Conservation (phyloP, 257 asterid genomes). For the Plantago major region DNA sequence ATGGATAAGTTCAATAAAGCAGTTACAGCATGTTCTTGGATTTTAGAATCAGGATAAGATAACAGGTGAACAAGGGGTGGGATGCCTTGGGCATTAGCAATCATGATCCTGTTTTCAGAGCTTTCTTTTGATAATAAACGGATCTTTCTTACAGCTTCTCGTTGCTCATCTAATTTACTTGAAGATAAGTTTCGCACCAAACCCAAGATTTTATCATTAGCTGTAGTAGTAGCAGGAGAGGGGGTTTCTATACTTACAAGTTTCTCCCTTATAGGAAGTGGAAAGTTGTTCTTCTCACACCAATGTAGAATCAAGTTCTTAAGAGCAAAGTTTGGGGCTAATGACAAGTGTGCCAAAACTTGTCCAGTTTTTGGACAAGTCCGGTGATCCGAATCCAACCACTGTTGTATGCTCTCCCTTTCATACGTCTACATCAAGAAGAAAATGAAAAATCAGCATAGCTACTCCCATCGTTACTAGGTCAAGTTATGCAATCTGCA, state of each 20-base stretch:
- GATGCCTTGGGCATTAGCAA: slow-evolving; percentile 66
- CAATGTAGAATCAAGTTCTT: slow-evolving; percentile 64
- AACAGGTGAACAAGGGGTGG: slow-evolving; percentile 56
- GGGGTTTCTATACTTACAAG: slow-evolving; percentile 19
- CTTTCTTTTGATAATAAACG: slow-evolving; percentile 72
- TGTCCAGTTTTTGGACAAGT: slow-evolving; percentile 89
- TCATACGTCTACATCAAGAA: slow-evolving; percentile 60
- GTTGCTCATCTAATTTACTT: slow-evolving; percentile 53
- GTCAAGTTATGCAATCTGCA: not conserved
- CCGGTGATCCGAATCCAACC: slow-evolving; percentile 59
- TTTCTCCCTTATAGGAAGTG: slow-evolving; percentile 36
- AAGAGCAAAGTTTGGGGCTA: slow-evolving; percentile 83
- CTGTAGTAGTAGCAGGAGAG: slow-evolving; percentile 4
- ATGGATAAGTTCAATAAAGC: slow-evolving; percentile 77
- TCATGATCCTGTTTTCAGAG: slow-evolving; percentile 50
- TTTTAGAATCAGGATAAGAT: slow-evolving; percentile 70
- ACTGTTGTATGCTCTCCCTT: slow-evolving; percentile 70
- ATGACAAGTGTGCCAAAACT: slow-evolving; percentile 34
- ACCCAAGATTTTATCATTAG: slow-evolving; percentile 25
- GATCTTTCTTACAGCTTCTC: slow-evolving; percentile 59
- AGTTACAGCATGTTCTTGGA: slow-evolving; percentile 84
- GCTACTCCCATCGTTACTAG: not conserved
- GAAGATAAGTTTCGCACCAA: slow-evolving; percentile 50
- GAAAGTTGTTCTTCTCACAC: slow-evolving; percentile 60
- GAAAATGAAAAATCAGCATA: not conserved